phyloP scores from a whole-genome alignment of 345 rosid genomes.

The Hibiscus trionum region DNA sequence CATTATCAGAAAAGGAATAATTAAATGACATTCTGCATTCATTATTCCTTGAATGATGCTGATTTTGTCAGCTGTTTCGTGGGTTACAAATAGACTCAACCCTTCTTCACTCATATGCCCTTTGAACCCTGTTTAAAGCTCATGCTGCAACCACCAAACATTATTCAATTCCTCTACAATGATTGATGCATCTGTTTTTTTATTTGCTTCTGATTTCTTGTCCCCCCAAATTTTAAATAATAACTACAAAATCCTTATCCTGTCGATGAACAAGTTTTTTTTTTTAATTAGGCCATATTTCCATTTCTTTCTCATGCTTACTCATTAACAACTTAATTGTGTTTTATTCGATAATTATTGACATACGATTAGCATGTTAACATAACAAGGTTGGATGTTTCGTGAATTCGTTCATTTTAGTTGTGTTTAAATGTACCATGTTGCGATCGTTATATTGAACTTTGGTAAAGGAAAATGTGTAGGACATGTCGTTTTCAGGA shows the following conservation, averaged over 20 bases:
- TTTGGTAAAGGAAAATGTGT: neutral
- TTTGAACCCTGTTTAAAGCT: too few relatives aligned
- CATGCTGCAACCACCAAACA: neutral
- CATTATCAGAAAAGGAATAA: neutral
- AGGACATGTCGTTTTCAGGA: constrained; percentile 12
- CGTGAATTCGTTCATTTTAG: too few relatives aligned
- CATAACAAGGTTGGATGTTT: neutral
- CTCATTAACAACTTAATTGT: neutral
- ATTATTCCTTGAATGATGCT: neutral
- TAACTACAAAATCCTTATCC: neutral
- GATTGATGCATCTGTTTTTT: neutral
- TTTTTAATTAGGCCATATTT: neutral
- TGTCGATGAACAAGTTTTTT: neutral
- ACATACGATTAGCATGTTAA: neutral
- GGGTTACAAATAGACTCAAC: too few relatives aligned
- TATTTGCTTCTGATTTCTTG: neutral
- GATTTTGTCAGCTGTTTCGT: neutral
- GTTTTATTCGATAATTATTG: neutral
- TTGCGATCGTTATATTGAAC: neutral
- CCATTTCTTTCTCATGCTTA: neutral
- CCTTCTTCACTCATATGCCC: too few relatives aligned
- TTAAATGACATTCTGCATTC: neutral
- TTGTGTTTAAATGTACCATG: neutral
- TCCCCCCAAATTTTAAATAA: neutral
- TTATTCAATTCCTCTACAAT: neutral